Evolutionary conservation across 1,139 yeast species (phyloP), one percentile per base, ranked within the genome.

Genomic region (Pichia sorboxylosa): DNA sequence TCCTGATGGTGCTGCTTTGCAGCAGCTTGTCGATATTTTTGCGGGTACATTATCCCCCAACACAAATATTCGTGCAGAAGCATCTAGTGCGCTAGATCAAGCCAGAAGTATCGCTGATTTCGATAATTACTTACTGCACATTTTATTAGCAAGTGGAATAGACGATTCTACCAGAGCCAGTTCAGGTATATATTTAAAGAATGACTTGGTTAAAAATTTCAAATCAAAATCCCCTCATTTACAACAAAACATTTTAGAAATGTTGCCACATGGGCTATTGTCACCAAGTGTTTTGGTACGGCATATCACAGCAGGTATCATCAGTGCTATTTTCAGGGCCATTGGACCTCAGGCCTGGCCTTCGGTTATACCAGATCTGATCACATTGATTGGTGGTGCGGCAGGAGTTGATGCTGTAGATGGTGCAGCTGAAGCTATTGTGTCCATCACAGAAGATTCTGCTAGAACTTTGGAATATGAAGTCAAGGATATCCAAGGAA

Each of bases 361-460:
- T 2, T 71, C 69, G 28, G 66, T 79, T 17, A 59, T 90, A 21
- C 76, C 81, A 1, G 75, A 72, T 43, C 63, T 90, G 34, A 55
- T 85, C 46, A 69, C 69, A 35, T 55, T 84, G 47, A 69, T 78
- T 4, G 49, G 61, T 10, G 63, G 65, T 18, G 57, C 55, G 17
- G 54, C 57, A 2, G 54, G 58, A 13, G 40, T 46, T 5, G 47
- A 44, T 13, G 60, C 66, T 14, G 80, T 75, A 47, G 84, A 79
- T 48, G 81, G 83, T 36, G 84, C 96, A 14, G 71, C 85, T 59
- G 66, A 81, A 44, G 90, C 97, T 0, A 61, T 92, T 40, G 64
- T 77, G 27, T 84, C 87, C 51, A 80, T 90, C 31, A 83, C 94
- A 62, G 97, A 90, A 53, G 97, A 90, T 57, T 69, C 79, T 17